Evolutionary conservation across 2,329 filamentous ascomycete species (phyloP), one percentile per base, ranked within the genome.

Genomic region (Aspergillus sp.): DNA sequence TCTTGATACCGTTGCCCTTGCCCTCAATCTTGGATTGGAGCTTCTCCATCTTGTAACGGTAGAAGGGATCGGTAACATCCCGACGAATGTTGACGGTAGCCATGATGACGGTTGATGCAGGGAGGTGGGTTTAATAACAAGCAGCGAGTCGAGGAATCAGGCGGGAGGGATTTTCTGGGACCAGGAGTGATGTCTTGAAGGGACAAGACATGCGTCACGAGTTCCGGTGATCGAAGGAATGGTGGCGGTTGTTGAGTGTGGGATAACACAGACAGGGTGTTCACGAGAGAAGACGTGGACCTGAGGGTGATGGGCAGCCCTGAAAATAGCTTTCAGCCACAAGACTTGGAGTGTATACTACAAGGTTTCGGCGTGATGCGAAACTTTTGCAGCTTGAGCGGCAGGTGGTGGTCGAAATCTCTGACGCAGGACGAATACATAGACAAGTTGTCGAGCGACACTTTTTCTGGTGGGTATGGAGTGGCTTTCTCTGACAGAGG

Each of bases 31-130:
- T 99, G 75, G 94, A 96, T 82, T 95, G 90, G 73, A 99, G 81
- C 67, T 86, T 88, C 81, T 97, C 94, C 94, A 99, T 99, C 86
- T 99, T 99, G 87, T 99, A 99, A 76, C 94, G 94, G 81, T 99
- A 99, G 86, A 96, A 99, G 79, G 88, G 88, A 80, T 99, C 94
- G 82, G 87, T 88, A 80, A 96, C 88, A 88, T 97, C 93, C 78
- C 90, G 90, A 77, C 92, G 92, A 78, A 97, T 92, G 79, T 99
- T 99, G 85, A 99, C 82, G 80, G 90, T 92, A 83, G 90, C 87
- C 94, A 97, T 97, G 77, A 67, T 91, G 84, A 79, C 79, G 44
- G 40, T 42, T 17, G 16, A 59, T 51, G 58, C 47, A 51, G 54
- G 48, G 58, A 51, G 56, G 54, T 51, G 59, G 57, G 57, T 66